Conservation (phyloP, 352 stramenopile species). For the Elongisporangium senticosum region DNA sequence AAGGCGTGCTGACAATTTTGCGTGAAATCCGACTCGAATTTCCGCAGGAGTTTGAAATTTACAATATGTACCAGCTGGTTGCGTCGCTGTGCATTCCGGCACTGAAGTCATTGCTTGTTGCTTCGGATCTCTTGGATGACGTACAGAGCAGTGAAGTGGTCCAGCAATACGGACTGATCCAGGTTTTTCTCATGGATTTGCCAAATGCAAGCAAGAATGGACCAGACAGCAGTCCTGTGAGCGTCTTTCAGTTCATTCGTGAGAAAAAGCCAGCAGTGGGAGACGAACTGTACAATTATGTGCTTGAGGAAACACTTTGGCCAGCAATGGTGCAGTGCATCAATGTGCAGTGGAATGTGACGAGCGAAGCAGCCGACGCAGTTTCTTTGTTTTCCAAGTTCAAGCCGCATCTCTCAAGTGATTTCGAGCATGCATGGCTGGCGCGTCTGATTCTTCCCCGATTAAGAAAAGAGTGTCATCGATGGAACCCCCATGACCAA, state of each 20-base stretch:
- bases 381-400: constrained; percentile 43
- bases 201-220: constrained; percentile 2
- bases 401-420: constrained; percentile 36
- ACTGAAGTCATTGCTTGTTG: constrained; percentile 40
- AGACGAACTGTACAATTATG: constrained; percentile 71
- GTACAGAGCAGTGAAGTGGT: constrained; percentile 19
- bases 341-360: constrained; percentile 57
- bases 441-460: constrained; percentile 57
- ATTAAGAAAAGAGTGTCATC: constrained; percentile 63
- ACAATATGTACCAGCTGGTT: constrained; percentile 65
- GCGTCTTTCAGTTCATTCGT: constrained; percentile 59
- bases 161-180: constrained; percentile 48
- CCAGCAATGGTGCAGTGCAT: constrained; percentile 59
- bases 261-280: constrained; percentile 50
- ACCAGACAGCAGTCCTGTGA: constrained; percentile 6
- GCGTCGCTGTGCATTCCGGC: constrained; percentile 60
- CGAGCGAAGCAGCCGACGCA: constrained; percentile 26
- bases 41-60: constrained; percentile 65
- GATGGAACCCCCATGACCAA: constrained; percentile 48
- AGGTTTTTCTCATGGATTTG: constrained; percentile 55
- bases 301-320: constrained; percentile 75
- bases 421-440: constrained; percentile 52
- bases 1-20: constrained; percentile 36
- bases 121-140: constrained; percentile 33
- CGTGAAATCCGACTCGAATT: constrained; percentile 35